Percentiles rank a stretch among this genome's conserved stretches.
Evolutionary conservation across 1,284 basidiomycete genomes (phyloP).

Genomic region (Rhodofomes roseus): DNA sequence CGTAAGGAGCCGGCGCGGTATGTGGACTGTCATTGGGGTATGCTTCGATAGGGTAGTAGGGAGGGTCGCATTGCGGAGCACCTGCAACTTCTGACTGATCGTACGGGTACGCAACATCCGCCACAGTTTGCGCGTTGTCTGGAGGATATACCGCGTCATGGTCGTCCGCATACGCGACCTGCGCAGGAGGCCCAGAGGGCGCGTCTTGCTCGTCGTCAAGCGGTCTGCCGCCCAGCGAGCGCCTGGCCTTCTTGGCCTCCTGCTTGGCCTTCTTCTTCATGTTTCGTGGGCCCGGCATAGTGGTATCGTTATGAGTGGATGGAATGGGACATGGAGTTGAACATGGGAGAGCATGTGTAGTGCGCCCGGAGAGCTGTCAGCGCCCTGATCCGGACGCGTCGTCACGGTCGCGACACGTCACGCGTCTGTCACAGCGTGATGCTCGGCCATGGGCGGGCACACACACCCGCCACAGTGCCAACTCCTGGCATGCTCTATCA

Average conservation of each 20-base stretch:
- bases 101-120: background rate
- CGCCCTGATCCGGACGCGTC: slow-evolving; percentile 1
- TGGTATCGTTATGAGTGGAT: background rate
- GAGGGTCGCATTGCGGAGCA: background rate
- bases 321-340: background rate
- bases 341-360: background rate
- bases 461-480: too few species aligned
- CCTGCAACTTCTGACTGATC: slow-evolving; percentile 1
- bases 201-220: background rate
- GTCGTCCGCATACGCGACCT: background rate
- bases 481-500: too few species aligned
- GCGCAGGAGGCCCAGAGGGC: background rate
- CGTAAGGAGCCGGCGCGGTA: background rate
- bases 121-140: background rate
- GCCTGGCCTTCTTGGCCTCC: slow-evolving; percentile 27
- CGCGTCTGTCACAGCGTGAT: slow-evolving; percentile 8
- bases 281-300: slow-evolving; percentile 48
- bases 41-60: background rate
- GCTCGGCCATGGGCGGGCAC: too few species aligned
- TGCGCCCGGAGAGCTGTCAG: background rate
- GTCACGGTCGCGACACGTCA: slow-evolving; percentile 8
- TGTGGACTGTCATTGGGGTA: background rate
- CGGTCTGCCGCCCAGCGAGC: background rate
- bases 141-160: background rate
- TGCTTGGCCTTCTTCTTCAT: slow-evolving; percentile 38